Base-by-base conservation (phyloP, 331 rosid species). In the Acacia concinna region DNA sequence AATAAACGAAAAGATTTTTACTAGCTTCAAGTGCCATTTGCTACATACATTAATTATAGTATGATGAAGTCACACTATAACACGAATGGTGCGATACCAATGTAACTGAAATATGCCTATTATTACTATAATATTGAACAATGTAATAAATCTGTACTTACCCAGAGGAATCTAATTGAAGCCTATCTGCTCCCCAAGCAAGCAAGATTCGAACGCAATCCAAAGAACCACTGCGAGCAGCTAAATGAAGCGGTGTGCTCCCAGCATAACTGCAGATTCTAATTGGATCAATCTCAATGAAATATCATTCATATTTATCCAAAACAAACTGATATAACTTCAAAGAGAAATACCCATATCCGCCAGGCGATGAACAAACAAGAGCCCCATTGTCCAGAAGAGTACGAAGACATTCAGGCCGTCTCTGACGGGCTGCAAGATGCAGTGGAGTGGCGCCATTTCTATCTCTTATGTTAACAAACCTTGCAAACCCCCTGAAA, bases 101-200 rank as follows among this genome's bases (percentile, higher is more conserved):
- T 56, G 60, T 27, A 52, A 23, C 13, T 41, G 17, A n/a, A 68
- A 3, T 27, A 18, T 44, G 71, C 63, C 59, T 71, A 59, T 43
- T 30, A 28, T 70, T 28, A 56, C 63, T 2, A 17, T 17, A 57
- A 70, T 31, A 13, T 30, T 62, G 68, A 62, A 10, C 6, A 21
- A 6, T 23, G 51, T 67, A 84, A 37, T 35, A 46, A 67, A 64
- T 62, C 46, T 40, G 66, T 67, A 56, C 86, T 81, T 87, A 94
- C 98, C 97, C 94, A 8, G 91, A 83, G 31, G 94, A 79, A 82
- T 94, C 97, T 73, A 84, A 67, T 76, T 87, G 97, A 82, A 89
- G 90, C 81, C 97, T 86, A 79, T 94, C 97, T 0, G 97, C 97
- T 81, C 98, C 97, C 94, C 97, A 85, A 65, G 98, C 91, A 65